Conservation (phyloP, 768 basidiomycete species). For the Naganishia onofrii region DNA sequence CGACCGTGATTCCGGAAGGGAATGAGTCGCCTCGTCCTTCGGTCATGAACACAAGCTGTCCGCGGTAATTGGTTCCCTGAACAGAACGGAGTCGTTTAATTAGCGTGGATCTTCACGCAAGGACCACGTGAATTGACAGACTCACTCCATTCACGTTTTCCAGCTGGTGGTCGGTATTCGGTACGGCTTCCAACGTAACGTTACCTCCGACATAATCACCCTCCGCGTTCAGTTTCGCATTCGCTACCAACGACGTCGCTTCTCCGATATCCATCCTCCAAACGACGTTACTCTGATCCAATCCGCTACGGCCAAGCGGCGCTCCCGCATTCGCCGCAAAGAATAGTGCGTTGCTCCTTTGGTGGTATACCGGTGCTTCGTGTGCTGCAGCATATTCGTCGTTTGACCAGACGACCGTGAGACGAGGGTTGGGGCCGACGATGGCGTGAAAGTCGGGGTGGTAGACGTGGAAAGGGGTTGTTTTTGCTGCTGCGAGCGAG, state of each 20-base stretch:
- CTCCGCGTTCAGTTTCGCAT: not conserved
- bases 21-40: slow-evolving; percentile 63
- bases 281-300: slow-evolving; percentile 65
- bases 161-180: slow-evolving; percentile 50
- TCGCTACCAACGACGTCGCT: slow-evolving; percentile 51
- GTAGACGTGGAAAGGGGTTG: slow-evolving; percentile 58
- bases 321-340: slow-evolving; percentile 72
- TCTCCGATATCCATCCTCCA: slow-evolving; percentile 64
- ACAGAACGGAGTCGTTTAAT: too few species aligned
- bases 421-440: slow-evolving; percentile 61
- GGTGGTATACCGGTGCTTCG: slow-evolving; percentile 65
- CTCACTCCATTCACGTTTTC: slow-evolving; percentile 24
- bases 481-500: slow-evolving; percentile 56
- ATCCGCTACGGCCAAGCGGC: slow-evolving; percentile 62
- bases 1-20: slow-evolving; percentile 64
- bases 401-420: slow-evolving; percentile 63
- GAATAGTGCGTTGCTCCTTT: slow-evolving; percentile 67
- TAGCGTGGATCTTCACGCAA: not conserved
- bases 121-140: not conserved
- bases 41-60: slow-evolving; percentile 62
- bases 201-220: slow-evolving; percentile 28
- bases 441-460: slow-evolving; percentile 61
- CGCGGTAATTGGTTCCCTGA: slow-evolving; percentile 57
- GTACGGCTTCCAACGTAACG: slow-evolving; percentile 43
- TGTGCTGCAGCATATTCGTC: slow-evolving; percentile 70